Conservation (phyloP, 805 yeast genomes). For the Suhomyces kilbournensis region DNA sequence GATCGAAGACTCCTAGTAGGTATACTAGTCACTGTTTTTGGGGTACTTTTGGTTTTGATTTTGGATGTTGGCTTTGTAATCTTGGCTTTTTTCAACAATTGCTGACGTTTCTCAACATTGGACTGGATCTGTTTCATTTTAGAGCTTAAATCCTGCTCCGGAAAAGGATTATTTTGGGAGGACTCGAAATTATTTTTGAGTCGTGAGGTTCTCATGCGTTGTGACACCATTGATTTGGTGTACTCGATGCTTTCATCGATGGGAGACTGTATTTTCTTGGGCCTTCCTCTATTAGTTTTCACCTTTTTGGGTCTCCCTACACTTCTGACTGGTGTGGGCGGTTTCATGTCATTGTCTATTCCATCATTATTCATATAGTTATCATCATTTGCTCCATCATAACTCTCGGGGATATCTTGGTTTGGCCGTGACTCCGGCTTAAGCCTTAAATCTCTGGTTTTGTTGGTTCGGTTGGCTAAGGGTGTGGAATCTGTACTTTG, state of each 20-base stretch:
- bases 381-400: not conserved
- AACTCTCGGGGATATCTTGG: not conserved
- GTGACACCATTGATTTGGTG: constrained; percentile 7
- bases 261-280: not conserved
- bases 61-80: not conserved
- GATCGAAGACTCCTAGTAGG: not conserved
- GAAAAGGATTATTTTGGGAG: not conserved
- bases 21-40: no score
- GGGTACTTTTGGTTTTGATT: not conserved
- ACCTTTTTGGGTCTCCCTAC: constrained; percentile 4
- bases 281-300: constrained; percentile 2
- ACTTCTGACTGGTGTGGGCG: constrained; percentile 1
- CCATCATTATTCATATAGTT: not conserved
- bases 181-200: not conserved
- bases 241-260: constrained; percentile 7
- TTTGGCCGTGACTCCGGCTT: not conserved
- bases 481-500: not conserved
- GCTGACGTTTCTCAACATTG: not conserved
- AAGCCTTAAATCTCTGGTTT: not conserved
- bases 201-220: constrained; percentile 1
- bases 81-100: not conserved
- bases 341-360: not conserved
- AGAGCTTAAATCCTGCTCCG: not conserved
- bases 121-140: not conserved
- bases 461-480: not conserved